Conservation (phyloP, 2,329 filamentous ascomycete species). For the Penicillium sp. region DNA sequence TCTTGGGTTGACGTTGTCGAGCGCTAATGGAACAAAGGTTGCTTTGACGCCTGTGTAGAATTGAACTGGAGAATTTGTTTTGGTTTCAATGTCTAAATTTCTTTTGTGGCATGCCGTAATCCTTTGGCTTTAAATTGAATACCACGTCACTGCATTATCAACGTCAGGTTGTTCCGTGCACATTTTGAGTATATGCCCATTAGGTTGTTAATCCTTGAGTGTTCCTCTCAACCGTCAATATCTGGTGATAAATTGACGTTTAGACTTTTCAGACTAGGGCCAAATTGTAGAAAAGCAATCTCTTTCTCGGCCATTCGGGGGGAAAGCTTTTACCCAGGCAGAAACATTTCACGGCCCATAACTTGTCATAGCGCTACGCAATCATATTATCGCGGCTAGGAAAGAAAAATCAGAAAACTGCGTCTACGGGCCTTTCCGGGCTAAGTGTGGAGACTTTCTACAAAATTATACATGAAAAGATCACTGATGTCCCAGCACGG, state of each 20-base stretch:
- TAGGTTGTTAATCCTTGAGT: too few relatives aligned
- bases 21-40: conserved; percentile 23
- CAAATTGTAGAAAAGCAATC: neutral
- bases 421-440: neutral
- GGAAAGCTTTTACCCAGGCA: neutral
- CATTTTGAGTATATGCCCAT: neutral
- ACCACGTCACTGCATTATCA: too few relatives aligned
- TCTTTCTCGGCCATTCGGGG: neutral
- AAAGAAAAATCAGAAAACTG: neutral
- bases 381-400: neutral
- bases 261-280: neutral
- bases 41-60: conserved; percentile 8
- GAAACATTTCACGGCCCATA: neutral
- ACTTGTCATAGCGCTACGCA: neutral
- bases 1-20: conserved; percentile 22
- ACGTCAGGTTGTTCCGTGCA: too few relatives aligned
- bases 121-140: neutral
- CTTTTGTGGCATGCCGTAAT: neutral
- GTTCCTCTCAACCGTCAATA: neutral
- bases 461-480: neutral
- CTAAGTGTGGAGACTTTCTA: neutral
- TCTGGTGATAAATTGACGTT: neutral
- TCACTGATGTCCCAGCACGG: too few relatives aligned
- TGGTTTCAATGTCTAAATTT: too few relatives aligned
- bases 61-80: neutral